Conservation (phyloP, 148 eudicot genomes). For the Diospyros kaki region DNA sequence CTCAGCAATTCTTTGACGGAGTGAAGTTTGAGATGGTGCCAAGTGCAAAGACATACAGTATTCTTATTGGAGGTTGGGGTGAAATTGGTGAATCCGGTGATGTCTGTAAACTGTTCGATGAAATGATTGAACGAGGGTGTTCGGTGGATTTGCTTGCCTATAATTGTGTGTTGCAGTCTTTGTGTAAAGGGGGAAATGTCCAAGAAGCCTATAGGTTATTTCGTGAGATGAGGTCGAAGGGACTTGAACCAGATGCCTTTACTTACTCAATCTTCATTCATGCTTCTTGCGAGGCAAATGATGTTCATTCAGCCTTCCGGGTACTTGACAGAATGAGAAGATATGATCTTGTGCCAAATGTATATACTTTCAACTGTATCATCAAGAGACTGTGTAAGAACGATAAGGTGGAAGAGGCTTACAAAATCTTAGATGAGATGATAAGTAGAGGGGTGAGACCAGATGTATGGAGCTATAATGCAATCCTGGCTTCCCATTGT, state of each 20-base stretch:
- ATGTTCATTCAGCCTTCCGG: constrained; percentile 55
- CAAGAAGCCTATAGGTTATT: constrained; percentile 65
- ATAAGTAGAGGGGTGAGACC: constrained; percentile 41
- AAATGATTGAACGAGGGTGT: constrained; percentile 67
- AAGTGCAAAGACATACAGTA: constrained; percentile 51
- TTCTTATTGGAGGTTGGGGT: constrained; percentile 74
- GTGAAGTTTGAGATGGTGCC: constrained; percentile 35
- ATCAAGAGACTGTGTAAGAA: constrained; percentile 53
- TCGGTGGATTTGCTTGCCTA: constrained; percentile 64
- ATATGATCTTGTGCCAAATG: constrained; percentile 62
- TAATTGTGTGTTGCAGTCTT: constrained; percentile 59
- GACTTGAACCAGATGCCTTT: constrained; percentile 60
- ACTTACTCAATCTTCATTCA: constrained; percentile 75
- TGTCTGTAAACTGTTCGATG: constrained; percentile 64
- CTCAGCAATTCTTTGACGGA: constrained; percentile 61
- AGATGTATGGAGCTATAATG: constrained; percentile 71
- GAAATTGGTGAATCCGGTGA: constrained; percentile 36
- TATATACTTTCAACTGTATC: constrained; percentile 64
- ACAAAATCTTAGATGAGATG: constrained; percentile 69
- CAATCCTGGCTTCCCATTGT: constrained; percentile 61
- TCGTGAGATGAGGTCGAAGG: constrained; percentile 45
- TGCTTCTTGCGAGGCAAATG: constrained; percentile 55
- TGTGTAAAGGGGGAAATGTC: constrained; percentile 58
- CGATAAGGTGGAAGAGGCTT: constrained; percentile 61
- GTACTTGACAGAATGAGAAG: constrained; percentile 75